Percentiles rank a stretch among this genome's conserved stretches.
These are phyloP conservation scores for Arabis hirsuta DNA, from an alignment of 345 rosid genomes.

Conservation along the genomic window DNA sequence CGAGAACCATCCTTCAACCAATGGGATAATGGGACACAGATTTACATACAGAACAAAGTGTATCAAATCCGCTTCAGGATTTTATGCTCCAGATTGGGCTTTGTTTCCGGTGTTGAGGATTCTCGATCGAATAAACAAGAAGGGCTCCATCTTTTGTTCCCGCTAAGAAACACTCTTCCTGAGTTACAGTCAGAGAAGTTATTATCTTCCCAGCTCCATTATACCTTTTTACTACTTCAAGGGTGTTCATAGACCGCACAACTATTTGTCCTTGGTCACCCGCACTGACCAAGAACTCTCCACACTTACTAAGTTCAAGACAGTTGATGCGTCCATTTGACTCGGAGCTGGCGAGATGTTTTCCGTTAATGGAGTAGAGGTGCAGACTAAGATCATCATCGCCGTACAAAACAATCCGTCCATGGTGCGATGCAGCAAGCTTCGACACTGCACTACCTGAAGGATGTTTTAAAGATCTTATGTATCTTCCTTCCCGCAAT, in stretches of 20 bases:
- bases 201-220: slow-evolving; percentile 81
- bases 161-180: slow-evolving; percentile 91
- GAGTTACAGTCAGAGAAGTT: slow-evolving; percentile 78
- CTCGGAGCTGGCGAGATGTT: slow-evolving; percentile 86
- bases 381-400: slow-evolving; percentile 92
- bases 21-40: slow-evolving; percentile 22
- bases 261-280: slow-evolving; percentile 96
- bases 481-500: slow-evolving; percentile 84
- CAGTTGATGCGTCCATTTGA: slow-evolving; percentile 93
- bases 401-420: slow-evolving; percentile 75
- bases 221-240: slow-evolving; percentile 75
- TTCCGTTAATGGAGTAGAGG: slow-evolving; percentile 90
- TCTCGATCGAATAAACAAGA: slow-evolving; percentile 91
- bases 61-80: slow-evolving; percentile 49
- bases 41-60: slow-evolving; percentile 18
- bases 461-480: slow-evolving; percentile 86
- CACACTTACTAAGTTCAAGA: slow-evolving; percentile 84
- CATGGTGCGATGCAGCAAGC: slow-evolving; percentile 87
- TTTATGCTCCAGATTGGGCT: slow-evolving; percentile 56
- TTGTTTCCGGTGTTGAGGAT: slow-evolving; percentile 66
- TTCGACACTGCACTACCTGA: slow-evolving; percentile 82
- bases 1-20: slow-evolving; percentile 22
- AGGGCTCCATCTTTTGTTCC: slow-evolving; percentile 94
- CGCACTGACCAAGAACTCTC: slow-evolving; percentile 87
- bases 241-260: slow-evolving; percentile 90